phyloP scores from a whole-genome alignment of 2,329 filamentous ascomycete genomes.

The Phialophora macrospora region DNA sequence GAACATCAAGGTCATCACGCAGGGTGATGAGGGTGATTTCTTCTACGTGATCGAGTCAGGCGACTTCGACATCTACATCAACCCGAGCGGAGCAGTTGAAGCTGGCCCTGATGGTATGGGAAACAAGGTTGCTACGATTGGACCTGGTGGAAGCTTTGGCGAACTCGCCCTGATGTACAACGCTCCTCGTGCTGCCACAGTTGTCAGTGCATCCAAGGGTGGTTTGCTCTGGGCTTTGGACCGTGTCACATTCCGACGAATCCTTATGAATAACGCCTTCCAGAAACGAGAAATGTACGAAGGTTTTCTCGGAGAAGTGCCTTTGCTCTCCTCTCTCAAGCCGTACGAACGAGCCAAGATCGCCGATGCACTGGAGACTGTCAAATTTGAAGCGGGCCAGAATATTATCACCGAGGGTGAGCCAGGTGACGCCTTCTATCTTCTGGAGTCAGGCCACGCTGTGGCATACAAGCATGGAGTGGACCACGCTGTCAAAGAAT shows the following conservation, averaged over 20 bases:
- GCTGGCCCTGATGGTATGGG: constrained; percentile 83
- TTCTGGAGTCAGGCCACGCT: constrained; percentile 85
- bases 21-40: constrained; percentile 94
- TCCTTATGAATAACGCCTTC: constrained; percentile 97
- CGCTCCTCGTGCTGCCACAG: constrained; percentile 90
- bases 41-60: constrained; percentile 97
- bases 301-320: constrained; percentile 92
- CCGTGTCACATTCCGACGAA: constrained; percentile 93
- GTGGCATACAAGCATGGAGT: constrained; percentile 81
- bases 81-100: constrained; percentile 75
- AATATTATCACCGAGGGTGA: constrained; percentile 91
- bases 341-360: constrained; percentile 97
- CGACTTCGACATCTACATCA: constrained; percentile 88
- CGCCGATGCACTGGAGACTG: constrained; percentile 90
- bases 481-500: constrained; percentile 73
- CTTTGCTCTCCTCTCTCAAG: constrained; percentile 79
- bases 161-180: constrained; percentile 99
- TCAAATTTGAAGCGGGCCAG: constrained; percentile 79
- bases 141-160: constrained; percentile 90
- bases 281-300: constrained; percentile 96
- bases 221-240: constrained; percentile 94
- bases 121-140: constrained; percentile 77
- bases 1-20: constrained; percentile 86
- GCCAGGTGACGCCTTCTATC: constrained; percentile 86
- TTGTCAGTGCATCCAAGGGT: constrained; percentile 76